Percentiles rank a stretch among this genome's conserved stretches.
Evolutionary conservation across 768 basidiomycete genomes (phyloP).

Genomic region (Astraeus odoratus): DNA sequence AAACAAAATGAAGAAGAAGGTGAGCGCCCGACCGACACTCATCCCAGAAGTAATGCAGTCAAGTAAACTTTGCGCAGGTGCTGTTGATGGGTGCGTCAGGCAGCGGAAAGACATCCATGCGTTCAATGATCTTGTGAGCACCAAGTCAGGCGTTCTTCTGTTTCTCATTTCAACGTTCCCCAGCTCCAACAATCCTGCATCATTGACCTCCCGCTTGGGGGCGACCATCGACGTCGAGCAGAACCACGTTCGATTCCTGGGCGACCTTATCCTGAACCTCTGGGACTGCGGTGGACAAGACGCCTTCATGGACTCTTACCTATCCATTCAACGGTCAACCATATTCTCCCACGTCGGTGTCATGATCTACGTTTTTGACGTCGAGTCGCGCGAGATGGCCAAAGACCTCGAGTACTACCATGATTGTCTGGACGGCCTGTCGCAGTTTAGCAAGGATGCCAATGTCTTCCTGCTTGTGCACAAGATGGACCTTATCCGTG

Average conservation of each 20-base stretch:
- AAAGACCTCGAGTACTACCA: conserved; percentile 91
- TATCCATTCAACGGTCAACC: conserved; percentile 83
- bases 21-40: conserved; percentile 1
- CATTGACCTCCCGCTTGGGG: conserved; percentile 83
- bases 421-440: conserved; percentile 80
- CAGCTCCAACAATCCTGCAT: conserved; percentile 92
- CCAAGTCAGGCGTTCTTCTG: neutral
- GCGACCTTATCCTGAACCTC: conserved; percentile 90
- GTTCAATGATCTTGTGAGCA: conserved; percentile 95
- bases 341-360: conserved; percentile 97
- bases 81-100: conserved; percentile 97
- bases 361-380: conserved; percentile 98
- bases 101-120: conserved; percentile 96
- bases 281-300: conserved; percentile 99
- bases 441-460: conserved; percentile 74
- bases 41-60: neutral
- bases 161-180: conserved; percentile 9
- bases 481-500: conserved; percentile 93
- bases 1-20: conserved; percentile 27
- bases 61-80: conserved; percentile 45
- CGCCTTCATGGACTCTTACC: conserved; percentile 96
- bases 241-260: conserved; percentile 94
- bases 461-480: conserved; percentile 87
- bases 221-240: conserved; percentile 98
- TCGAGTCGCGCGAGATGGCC: conserved; percentile 75